Conservation (phyloP, 225 moss, liverwort and hornwort species). For the Pseudisothecium myosuroides region DNA sequence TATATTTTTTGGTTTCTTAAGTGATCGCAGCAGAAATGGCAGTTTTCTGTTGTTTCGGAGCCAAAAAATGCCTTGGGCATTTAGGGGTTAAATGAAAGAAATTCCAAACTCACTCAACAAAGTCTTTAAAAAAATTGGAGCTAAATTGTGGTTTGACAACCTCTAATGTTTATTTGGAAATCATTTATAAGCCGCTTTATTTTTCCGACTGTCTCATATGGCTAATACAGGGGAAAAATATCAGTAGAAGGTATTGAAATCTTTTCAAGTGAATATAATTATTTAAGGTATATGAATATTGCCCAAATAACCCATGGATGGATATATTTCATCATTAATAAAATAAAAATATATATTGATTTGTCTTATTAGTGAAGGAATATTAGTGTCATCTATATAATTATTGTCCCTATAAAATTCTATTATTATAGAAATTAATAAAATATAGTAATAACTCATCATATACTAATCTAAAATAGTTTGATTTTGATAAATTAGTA, state of each 20-base stretch:
- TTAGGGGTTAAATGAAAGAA: background rate
- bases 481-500: too few species aligned
- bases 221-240: background rate
- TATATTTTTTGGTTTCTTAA: too few species aligned
- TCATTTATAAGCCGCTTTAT: background rate
- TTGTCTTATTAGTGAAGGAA: background rate
- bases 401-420: background rate
- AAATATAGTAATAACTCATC: background rate
- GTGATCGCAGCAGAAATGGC: too few species aligned
- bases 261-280: background rate
- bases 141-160: background rate
- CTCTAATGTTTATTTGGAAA: background rate
- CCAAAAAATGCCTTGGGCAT: too few species aligned
- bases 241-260: background rate
- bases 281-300: background rate
- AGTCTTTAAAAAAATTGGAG: background rate
- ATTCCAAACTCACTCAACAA: background rate
- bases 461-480: background rate
- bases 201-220: background rate
- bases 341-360: background rate
- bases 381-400: background rate
- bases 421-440: background rate
- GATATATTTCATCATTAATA: background rate
- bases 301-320: background rate
- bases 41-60: too few species aligned